These are phyloP conservation scores for Pythium dissotocum DNA, from an alignment of 352 stramenopile genomes.

Conservation along the genomic window DNA sequence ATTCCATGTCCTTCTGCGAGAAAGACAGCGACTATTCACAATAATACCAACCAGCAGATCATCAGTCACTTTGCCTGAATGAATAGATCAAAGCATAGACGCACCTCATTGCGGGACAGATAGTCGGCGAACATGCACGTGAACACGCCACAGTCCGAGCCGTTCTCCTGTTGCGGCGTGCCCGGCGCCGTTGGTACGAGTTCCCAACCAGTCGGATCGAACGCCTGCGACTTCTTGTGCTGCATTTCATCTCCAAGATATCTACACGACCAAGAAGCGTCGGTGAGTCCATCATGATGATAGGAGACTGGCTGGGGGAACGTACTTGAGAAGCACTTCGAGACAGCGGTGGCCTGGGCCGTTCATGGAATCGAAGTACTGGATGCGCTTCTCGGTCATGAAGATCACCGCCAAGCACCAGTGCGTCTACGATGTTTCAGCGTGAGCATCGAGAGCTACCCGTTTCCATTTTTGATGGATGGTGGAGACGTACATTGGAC, in stretches of 20 bases:
- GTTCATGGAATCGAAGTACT: constrained; percentile 89
- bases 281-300: background rate
- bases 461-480: background rate
- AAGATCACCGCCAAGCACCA: constrained; percentile 88
- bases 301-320: background rate
- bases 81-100: background rate
- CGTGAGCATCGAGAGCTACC: background rate
- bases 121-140: constrained; percentile 88
- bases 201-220: constrained; percentile 63
- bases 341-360: constrained; percentile 69
- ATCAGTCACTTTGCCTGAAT: background rate
- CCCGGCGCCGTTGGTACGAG: constrained; percentile 55
- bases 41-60: background rate
- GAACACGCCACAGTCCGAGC: constrained; percentile 85
- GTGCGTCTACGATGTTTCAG: constrained; percentile 51
- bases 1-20: constrained; percentile 82
- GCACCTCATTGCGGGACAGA: constrained; percentile 62
- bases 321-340: constrained; percentile 62
- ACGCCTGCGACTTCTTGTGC: constrained; percentile 81
- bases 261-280: constrained; percentile 27
- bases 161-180: constrained; percentile 82
- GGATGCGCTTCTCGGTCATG: constrained; percentile 87
- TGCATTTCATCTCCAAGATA: constrained; percentile 85
- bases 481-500: constrained; percentile 60
- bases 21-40: constrained; percentile 55